Percentiles rank a stretch among this genome's conserved stretches.
These are phyloP conservation scores for Curvularia verruculosa DNA, from an alignment of 2,329 filamentous ascomycete genomes.

Conservation along the genomic window DNA sequence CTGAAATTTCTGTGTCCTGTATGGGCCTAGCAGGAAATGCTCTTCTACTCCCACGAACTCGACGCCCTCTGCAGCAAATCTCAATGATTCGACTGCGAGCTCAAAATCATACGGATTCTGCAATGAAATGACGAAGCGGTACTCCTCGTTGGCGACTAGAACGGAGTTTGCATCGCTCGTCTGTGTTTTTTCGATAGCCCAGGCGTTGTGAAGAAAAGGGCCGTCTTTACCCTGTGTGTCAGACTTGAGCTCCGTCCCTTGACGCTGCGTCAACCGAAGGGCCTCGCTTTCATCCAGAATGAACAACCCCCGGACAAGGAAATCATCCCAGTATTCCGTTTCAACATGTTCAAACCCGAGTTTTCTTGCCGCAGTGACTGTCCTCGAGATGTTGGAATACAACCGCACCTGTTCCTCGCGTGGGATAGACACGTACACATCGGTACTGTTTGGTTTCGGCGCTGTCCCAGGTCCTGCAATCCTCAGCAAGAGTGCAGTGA, in stretches of 20 bases:
- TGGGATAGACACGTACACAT: constrained; percentile 72
- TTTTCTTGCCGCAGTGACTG: constrained; percentile 75
- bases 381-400: constrained; percentile 84
- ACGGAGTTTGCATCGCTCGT: constrained; percentile 65
- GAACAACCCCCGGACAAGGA: constrained; percentile 80
- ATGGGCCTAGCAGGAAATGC: constrained; percentile 75
- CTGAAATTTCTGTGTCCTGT: constrained; percentile 79
- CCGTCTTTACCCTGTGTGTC: constrained; percentile 58
- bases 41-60: constrained; percentile 71
- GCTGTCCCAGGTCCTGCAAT: constrained; percentile 82
- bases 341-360: constrained; percentile 72
- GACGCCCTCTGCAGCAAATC: constrained; percentile 74
- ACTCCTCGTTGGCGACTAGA: constrained; percentile 78
- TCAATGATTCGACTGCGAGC: constrained; percentile 82
- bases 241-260: constrained; percentile 41
- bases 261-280: constrained; percentile 42
- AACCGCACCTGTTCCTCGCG: constrained; percentile 85
- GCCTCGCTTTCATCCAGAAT: constrained; percentile 57
- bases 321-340: constrained; percentile 97
- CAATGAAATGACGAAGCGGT: constrained; percentile 79
- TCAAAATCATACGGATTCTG: constrained; percentile 97
- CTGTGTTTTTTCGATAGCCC: constrained; percentile 68
- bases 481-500: constrained; percentile 82
- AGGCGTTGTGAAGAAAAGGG: constrained; percentile 95
- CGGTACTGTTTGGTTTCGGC: constrained; percentile 68